Base-by-base conservation (phyloP, 768 basidiomycete species). In the Leccinum ochraceum region DNA sequence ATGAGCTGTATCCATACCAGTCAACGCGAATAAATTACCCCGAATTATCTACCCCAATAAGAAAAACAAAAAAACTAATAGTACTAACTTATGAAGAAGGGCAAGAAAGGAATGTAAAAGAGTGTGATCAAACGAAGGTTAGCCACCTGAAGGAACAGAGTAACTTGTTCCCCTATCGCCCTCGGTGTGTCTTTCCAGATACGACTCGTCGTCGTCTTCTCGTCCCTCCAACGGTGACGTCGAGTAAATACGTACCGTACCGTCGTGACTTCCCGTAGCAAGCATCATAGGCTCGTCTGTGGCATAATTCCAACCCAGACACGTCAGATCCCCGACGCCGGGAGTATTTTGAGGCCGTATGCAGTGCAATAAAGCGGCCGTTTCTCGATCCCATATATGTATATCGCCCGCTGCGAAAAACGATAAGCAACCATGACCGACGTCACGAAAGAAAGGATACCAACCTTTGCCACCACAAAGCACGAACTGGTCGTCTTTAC, bases 351-450 rank as follows among this genome's bases (percentile, higher is more conserved):
- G 87, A 30, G 85, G 81, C 14, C 82, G 84, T 64, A 94, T 80
- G 63, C 86, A 82, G 62, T 91, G 90, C 3, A 94, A 77, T 1
- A 91, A 76, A 8, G 84, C 80, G 6, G 83, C 92, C 11, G 88
- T 88, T 74, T 92, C 90, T 60, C 86, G 84, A 67, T 94, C 92
- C 92, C 92, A 94, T 13, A 93, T 89, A 68, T 90, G 87, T 14
- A 94, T 86, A 66, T 92, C 89, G 4, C 92, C 92, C 61, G 83
- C 91, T 92, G 61, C 37, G 24, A 59, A n/a, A n/a, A 46, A 20
- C 8, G 6, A 54, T 58, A 14, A 62, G 58, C 37, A 44, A 58
- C 4, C 44, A 9, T 4, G 20, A 44, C 32, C 1, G 39, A 17
- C n/a, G n/a, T 24, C 30, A 17, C 17, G 11, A 13, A 34, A 13